These are phyloP conservation scores for Malania oleifera DNA, from an alignment of 164 flowering plant species.

Conservation along the genomic window DNA sequence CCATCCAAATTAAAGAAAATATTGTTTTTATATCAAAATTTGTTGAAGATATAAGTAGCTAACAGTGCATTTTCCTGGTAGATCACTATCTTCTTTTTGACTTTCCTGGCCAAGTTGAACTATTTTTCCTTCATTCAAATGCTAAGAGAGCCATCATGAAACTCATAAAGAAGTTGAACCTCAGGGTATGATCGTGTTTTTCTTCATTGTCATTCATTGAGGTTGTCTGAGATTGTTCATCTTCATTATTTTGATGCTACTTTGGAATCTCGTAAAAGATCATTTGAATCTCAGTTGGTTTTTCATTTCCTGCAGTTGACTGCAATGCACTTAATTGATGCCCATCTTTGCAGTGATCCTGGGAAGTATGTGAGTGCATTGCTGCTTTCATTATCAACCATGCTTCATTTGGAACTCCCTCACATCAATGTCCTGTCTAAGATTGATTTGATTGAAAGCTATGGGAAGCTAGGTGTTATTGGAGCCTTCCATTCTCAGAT, in stretches of 20 bases:
- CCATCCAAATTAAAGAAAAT: too few species aligned
- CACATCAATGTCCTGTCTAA: constrained; percentile 93
- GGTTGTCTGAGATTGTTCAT: neutral
- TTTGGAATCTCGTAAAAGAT: too few species aligned
- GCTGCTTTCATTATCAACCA: constrained; percentile 85
- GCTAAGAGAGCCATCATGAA: constrained; percentile 68
- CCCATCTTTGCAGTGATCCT: constrained; percentile 95
- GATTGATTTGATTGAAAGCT: constrained; percentile 90
- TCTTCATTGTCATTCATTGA: neutral
- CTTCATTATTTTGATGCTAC: constrained; percentile 3
- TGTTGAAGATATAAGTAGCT: neutral
- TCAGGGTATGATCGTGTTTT: constrained; percentile 50
- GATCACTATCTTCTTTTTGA: constrained; percentile 96
- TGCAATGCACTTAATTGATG: constrained; percentile 85
- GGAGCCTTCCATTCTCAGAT: neutral
- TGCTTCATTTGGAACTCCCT: constrained; percentile 92
- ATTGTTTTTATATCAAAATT: neutral
- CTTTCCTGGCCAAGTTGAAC: constrained; percentile 95
- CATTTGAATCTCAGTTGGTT: neutral
- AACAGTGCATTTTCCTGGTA: constrained; percentile 28
- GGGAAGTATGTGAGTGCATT: constrained; percentile 91
- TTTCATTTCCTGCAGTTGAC: constrained; percentile 57
- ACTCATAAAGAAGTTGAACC: constrained; percentile 75
- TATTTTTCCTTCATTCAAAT: constrained; percentile 86
- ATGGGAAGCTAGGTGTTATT: constrained; percentile 80